phyloP scores from a whole-genome alignment of 2,329 filamentous ascomycete species.

The Bipolaris bicolor region DNA sequence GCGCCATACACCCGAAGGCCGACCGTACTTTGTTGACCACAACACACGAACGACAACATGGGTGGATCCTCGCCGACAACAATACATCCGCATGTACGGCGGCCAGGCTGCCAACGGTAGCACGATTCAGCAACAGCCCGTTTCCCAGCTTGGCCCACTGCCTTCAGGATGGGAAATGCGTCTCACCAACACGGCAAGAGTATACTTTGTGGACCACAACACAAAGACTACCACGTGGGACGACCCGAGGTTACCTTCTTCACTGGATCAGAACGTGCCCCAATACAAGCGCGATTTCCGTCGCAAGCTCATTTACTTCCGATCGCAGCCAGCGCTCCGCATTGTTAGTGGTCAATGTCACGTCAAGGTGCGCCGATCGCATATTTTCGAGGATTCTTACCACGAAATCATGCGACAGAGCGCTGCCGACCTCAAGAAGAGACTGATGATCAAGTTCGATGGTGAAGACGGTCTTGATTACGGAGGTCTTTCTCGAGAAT shows the following conservation, averaged over 20 bases:
- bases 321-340: constrained; percentile 93
- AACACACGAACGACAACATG: constrained; percentile 98
- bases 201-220: constrained; percentile 99
- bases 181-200: constrained; percentile 93
- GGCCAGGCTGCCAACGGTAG: constrained; percentile 76
- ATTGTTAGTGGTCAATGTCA: constrained; percentile 97
- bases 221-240: constrained; percentile 99
- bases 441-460: constrained; percentile 99
- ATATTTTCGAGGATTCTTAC: constrained; percentile 99
- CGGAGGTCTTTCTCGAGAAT: constrained; percentile 92
- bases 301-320: constrained; percentile 98
- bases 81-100: constrained; percentile 98
- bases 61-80: constrained; percentile 95
- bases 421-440: constrained; percentile 94
- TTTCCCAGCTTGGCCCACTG: constrained; percentile 92
- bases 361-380: constrained; percentile 93
- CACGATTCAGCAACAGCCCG: constrained; percentile 95
- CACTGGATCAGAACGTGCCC: constrained; percentile 95
- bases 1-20: constrained; percentile 90
- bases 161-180: constrained; percentile 99
- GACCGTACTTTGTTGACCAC: constrained; percentile 97
- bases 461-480: constrained; percentile 98
- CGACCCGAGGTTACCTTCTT: constrained; percentile 91
- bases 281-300: constrained; percentile 99
- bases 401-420: constrained; percentile 98